Evolutionary conservation across 1,284 basidiomycete genomes (phyloP), one percentile per base, ranked within the genome.

Genomic region (Rhizoctonia solani): DNA sequence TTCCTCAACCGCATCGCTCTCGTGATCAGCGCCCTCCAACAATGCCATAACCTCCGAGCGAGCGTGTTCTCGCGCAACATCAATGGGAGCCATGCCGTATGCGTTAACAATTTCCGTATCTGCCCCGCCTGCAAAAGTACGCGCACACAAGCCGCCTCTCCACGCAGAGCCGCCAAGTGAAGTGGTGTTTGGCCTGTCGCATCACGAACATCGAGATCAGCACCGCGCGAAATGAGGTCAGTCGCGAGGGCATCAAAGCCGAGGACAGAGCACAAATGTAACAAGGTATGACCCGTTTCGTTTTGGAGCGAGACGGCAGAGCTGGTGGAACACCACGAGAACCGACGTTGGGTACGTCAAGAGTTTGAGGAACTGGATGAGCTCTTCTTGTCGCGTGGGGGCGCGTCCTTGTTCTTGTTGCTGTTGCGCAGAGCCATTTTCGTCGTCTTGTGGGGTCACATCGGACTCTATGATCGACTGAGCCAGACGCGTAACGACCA

Each of bases 131-230:
- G 84, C 80, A 14, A 97, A 74, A 99, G 81, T 3, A 88, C 77
- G 42, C 82, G 80, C 0, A 86, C 85, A 74, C 92, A 93, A 9
- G 84, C 81, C 49, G 81, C 78, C 21, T 89, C 87, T 25, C 84
- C 85, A 19, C 82, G 82, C 46, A 95, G 79, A 0, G 87, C 89
- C 14, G 95, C 92, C 74, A 96, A 89, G 75, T 96, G 93, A 39
- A 98, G 79, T 0, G 96, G 87, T 0, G 95, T 98, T 74, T 84
- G 94, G 4, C 96, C 96, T 75, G 94, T 97, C 69, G 84, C 82
- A 77, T 99, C 97, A 66, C 92, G 87, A 1, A 84, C 83, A 75
- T 98, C 93, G 52, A 95, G 72, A 72, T 95, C 91, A 32, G 89
- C 87, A 14, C 84, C 87, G 56, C 86, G 88, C 1, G 81, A 77